These are phyloP conservation scores for Brassica incana DNA, from an alignment of 345 rosid species.

Conservation along the genomic window DNA sequence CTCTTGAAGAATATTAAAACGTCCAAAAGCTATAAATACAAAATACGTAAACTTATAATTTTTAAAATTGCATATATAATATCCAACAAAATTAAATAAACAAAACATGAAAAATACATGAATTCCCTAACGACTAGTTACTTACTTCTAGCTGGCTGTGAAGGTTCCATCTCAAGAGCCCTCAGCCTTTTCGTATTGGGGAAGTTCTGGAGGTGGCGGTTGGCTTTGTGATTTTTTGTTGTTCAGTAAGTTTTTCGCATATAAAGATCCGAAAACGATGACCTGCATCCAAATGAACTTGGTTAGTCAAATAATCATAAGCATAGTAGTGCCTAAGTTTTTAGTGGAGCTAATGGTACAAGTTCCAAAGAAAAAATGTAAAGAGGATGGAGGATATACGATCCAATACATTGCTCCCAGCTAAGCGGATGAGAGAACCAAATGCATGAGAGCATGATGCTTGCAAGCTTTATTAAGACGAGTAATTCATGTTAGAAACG, in stretches of 20 bases:
- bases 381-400: constrained; percentile 36
- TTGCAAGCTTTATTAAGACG: constrained; percentile 56
- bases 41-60: background rate
- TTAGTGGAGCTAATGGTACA: background rate
- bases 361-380: background rate
- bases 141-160: background rate
- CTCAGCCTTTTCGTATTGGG: constrained; percentile 44
- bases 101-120: background rate
- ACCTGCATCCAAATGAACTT: constrained; percentile 42
- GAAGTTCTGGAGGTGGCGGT: constrained; percentile 36
- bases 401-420: constrained; percentile 89
- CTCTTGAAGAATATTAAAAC: background rate
- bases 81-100: background rate
- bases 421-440: constrained; percentile 96
- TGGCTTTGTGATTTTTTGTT: constrained; percentile 37
- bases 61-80: background rate
- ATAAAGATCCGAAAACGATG: constrained; percentile 79
- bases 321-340: background rate
- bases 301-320: constrained; percentile 5
- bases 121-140: background rate
- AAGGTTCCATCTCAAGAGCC: constrained; percentile 33
- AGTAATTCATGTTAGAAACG: background rate
- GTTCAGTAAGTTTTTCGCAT: constrained; percentile 58
- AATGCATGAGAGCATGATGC: constrained; percentile 91
- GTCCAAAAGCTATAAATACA: background rate